A percentile compares a stretch with the other conserved stretches of the same genome.
These are phyloP conservation scores for Aquanectria penicillioides DNA, from an alignment of 2,329 filamentous ascomycete species.

Conservation along the genomic window DNA sequence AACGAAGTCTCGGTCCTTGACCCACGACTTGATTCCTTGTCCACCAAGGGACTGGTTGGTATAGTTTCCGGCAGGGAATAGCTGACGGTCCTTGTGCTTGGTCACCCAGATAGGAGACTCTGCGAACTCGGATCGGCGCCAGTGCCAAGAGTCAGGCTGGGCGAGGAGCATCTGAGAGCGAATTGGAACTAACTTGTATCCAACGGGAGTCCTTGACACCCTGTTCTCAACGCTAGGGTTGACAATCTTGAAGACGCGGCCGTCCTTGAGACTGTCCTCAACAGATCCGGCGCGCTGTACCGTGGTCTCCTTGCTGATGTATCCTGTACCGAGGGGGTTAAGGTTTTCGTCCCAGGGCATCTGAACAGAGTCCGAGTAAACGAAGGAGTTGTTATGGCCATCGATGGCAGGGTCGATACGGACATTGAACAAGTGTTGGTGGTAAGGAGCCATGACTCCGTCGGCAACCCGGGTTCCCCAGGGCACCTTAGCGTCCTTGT, in stretches of 20 bases:
- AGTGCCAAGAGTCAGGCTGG: constrained; percentile 51
- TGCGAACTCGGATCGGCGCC: constrained; percentile 53
- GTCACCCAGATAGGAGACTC: constrained; percentile 56
- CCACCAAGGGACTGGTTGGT: constrained; percentile 57
- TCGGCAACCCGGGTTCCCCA: constrained; percentile 72
- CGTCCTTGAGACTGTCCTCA: constrained; percentile 63
- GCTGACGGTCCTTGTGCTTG: constrained; percentile 52
- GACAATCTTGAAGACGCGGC: constrained; percentile 61
- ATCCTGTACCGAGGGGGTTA: constrained; percentile 71
- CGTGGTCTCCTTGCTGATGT: constrained; percentile 56
- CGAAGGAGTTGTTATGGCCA: constrained; percentile 58
- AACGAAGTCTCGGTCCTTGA: constrained; percentile 57
- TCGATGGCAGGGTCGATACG: constrained; percentile 74
- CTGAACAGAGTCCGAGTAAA: constrained; percentile 50
- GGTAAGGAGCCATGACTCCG: constrained; percentile 73
- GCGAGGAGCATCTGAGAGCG: constrained; percentile 60
- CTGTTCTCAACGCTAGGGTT: constrained; percentile 56
- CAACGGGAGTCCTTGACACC: constrained; percentile 52
- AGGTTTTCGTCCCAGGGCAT: constrained; percentile 57
- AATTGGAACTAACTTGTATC: constrained; percentile 57
- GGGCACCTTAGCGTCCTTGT: constrained; percentile 56
- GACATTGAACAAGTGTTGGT: constrained; percentile 75
- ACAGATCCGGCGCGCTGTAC: constrained; percentile 59
- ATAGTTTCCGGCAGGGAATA: constrained; percentile 54
- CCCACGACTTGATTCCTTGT: constrained; percentile 58